Base-by-base conservation (phyloP, 805 yeast species). In the Candida yuanshanica region DNA sequence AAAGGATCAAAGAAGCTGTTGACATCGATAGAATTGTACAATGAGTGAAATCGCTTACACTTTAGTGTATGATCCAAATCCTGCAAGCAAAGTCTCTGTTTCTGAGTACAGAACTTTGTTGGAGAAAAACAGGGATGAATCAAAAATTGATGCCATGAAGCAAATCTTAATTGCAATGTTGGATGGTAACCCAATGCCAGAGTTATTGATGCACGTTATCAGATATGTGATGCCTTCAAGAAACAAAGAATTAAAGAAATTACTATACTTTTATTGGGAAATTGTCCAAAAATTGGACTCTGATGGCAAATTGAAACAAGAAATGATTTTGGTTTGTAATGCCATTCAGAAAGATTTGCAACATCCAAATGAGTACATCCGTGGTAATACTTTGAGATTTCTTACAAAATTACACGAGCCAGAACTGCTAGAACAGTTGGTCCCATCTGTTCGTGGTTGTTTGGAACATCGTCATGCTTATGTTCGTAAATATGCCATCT, bases 271-370 rank as follows among this genome's bases (percentile, higher is more conserved):
- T 56, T 93, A 93, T 70, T 93, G 98, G 98, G 99, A 93, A 65
- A 87, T 91, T 42, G 95, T 96, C 60, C 95, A 96, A 42, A 95
- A 95, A 66, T 70, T 83, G 50, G 95, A 88, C 53, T 70, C 74
- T 27, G 83, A 83, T 39, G 98, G 98, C 4, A 88, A 87, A 63
- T 77, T 95, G 73, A 87, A 87, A 67, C 98, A 91, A 63, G 99
- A 93, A 68, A 93, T 93, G 98, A 91, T 95, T 65, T 77, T 93
- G 49, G 98, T 91, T 38, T 93, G 98, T 70, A 95, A 95, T 63
- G 96, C 98, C 40, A 88, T 93, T 57, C 95, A 93, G 65, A 90
- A 89, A 64, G 99, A 93, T 62, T 75, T 93, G 54, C 97, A 90
- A 66, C 99, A 95, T 66, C 96, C 99, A 38, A 93, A 93, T 70